Evolutionary conservation across 2,329 filamentous ascomycete genomes (phyloP).

Genomic region (Trichoderma sp.): DNA sequence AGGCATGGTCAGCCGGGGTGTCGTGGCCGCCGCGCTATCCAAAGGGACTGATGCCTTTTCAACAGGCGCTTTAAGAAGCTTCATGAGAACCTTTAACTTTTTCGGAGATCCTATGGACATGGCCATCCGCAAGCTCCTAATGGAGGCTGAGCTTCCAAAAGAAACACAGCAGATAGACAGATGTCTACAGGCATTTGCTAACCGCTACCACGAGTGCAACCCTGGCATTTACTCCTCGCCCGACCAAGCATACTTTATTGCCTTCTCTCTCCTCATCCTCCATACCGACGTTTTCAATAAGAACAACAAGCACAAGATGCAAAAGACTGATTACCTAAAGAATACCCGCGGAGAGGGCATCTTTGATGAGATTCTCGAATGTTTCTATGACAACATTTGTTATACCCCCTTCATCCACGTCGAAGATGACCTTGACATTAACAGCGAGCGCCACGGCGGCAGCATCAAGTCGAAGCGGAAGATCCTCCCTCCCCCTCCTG

Average conservation of each 20-base stretch:
- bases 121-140: constrained; percentile 90
- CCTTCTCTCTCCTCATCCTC: constrained; percentile 92
- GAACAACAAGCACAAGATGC: constrained; percentile 99
- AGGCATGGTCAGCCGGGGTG: constrained; percentile 72
- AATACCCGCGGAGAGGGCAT: constrained; percentile 90
- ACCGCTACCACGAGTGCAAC: constrained; percentile 97
- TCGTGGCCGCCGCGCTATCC: constrained; percentile 80
- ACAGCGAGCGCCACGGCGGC: constrained; percentile 68
- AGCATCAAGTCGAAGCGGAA: constrained; percentile 70
- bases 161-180: constrained; percentile 98
- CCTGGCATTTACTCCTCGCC: constrained; percentile 88
- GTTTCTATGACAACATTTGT: constrained; percentile 97
- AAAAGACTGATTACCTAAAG: constrained; percentile 90
- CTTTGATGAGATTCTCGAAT: constrained; percentile 89
- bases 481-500: constrained; percentile 61
- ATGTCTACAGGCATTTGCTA: constrained; percentile 89
- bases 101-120: constrained; percentile 98
- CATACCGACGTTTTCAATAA: constrained; percentile 99
- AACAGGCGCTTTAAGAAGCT: constrained; percentile 80
- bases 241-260: constrained; percentile 97
- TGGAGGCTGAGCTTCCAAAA: constrained; percentile 94
- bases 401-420: constrained; percentile 99
- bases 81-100: constrained; percentile 92
- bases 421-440: constrained; percentile 83
- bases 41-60: constrained; percentile 85